These are phyloP conservation scores for Dimocarpus longan DNA, from an alignment of 345 rosid species.

Conservation along the genomic window DNA sequence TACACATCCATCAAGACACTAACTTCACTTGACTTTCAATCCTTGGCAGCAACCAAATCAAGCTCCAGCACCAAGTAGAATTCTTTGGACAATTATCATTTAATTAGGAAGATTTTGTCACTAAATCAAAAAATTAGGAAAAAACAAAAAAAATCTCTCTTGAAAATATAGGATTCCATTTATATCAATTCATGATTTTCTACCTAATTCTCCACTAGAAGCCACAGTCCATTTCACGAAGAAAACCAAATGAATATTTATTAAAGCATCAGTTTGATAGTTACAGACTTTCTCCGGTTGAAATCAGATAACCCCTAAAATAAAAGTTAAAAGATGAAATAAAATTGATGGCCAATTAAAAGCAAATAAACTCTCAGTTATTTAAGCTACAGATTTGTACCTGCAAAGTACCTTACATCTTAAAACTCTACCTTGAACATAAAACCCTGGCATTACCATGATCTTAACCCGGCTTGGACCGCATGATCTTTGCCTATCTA, in stretches of 20 bases:
- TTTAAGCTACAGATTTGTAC: constrained; percentile 54
- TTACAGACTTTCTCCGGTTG: constrained; percentile 21
- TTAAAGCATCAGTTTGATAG: constrained; percentile 15
- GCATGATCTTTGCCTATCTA: constrained; percentile 57
- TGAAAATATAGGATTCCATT: constrained; percentile 13
- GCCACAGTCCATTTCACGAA: not conserved
- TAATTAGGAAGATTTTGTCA: not conserved
- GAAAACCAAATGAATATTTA: not conserved
- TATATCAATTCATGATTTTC: not conserved
- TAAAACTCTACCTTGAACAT: constrained; percentile 73
- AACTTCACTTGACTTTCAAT: too few relatives aligned
- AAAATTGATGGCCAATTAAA: not conserved
- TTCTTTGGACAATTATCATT: not conserved
- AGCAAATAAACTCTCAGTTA: constrained; percentile 1
- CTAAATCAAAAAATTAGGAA: not conserved
- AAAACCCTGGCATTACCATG: constrained; percentile 96
- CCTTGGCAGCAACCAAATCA: too few relatives aligned
- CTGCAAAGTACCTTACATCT: constrained; percentile 94
- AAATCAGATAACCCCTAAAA: not conserved
- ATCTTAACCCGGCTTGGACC: constrained; percentile 65
- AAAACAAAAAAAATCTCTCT: not conserved
- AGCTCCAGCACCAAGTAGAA: not conserved
- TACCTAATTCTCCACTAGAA: constrained; percentile 13
- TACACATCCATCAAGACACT: too few relatives aligned
- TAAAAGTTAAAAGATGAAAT: too few relatives aligned